These are phyloP conservation scores for Argentina anserina DNA, from an alignment of 306 rosid species.

Conservation along the genomic window DNA sequence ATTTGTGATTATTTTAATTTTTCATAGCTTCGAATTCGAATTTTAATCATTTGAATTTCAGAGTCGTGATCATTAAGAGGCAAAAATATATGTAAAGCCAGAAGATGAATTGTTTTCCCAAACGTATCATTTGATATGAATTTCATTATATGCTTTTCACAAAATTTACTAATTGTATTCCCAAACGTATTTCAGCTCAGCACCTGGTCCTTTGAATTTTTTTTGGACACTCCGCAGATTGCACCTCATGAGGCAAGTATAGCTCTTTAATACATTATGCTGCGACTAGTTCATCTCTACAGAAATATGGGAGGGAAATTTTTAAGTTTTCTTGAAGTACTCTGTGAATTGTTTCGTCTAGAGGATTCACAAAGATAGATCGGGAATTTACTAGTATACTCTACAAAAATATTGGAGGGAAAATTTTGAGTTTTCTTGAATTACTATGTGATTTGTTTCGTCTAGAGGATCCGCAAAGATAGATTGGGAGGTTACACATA, in stretches of 20 bases:
- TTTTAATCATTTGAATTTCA: too few relatives aligned
- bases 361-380: not conserved
- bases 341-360: not conserved
- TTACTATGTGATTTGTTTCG: too few relatives aligned
- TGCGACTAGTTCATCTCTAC: not conserved
- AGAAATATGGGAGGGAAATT: not conserved
- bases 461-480: too few relatives aligned
- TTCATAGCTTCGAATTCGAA: too few relatives aligned
- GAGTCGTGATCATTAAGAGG: constrained; percentile 43
- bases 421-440: too few relatives aligned
- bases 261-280: not conserved
- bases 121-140: constrained; percentile 14
- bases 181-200: constrained; percentile 55
- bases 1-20: too few relatives aligned
- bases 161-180: constrained; percentile 9
- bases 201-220: constrained; percentile 67
- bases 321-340: not conserved
- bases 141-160: not conserved
- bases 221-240: constrained; percentile 47
- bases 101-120: constrained; percentile 83
- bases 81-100: constrained; percentile 54
- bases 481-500: not conserved
- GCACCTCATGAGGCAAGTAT: constrained; percentile 60
- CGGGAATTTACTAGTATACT: too few relatives aligned
- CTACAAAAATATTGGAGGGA: too few relatives aligned